Percentiles rank a stretch among this genome's conserved stretches.
These are phyloP conservation scores for Zygosaccharomyces pseudorouxii DNA, from an alignment of 805 yeast species.

Conservation along the genomic window DNA sequence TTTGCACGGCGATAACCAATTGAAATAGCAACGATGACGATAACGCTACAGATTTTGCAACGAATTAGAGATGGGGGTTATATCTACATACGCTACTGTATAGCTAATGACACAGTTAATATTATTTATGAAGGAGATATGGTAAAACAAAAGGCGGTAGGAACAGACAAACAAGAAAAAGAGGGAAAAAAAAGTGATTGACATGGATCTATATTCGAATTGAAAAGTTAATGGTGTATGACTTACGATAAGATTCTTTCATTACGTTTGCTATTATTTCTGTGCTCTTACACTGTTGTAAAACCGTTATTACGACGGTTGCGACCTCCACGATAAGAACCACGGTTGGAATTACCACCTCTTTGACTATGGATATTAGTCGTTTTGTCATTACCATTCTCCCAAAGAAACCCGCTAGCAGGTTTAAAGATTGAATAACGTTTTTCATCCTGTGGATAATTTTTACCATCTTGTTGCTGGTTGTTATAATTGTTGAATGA, in stretches of 20 bases:
- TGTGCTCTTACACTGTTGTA: not conserved
- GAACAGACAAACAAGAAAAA: not conserved
- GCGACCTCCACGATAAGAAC: slow-evolving; percentile 7
- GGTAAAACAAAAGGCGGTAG: not conserved
- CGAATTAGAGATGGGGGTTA: not conserved
- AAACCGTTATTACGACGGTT: slow-evolving; percentile 11
- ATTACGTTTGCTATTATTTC: not conserved
- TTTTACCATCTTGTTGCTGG: slow-evolving; percentile 8
- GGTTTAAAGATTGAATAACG: slow-evolving; percentile 31
- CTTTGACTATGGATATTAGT: slow-evolving; percentile 15
- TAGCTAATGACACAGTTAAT: slow-evolving; percentile 4
- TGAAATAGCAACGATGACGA: not conserved
- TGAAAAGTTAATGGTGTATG: not conserved
- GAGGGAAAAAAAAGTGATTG: not conserved
- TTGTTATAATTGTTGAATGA: slow-evolving; percentile 4
- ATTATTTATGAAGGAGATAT: not conserved
- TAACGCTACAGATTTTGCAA: not conserved
- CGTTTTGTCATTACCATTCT: slow-evolving; percentile 13
- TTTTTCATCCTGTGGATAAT: slow-evolving; percentile 13
- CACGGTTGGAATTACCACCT: slow-evolving; percentile 15
- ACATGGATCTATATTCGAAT: not conserved
- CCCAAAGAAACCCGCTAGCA: slow-evolving; percentile 32
- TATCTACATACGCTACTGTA: slow-evolving; percentile 8
- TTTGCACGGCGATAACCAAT: slow-evolving; percentile 39
- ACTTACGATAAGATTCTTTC: not conserved